These are phyloP conservation scores for Pulicaria dysenterica DNA, from an alignment of 129 eudicot genomes.

Conservation along the genomic window DNA sequence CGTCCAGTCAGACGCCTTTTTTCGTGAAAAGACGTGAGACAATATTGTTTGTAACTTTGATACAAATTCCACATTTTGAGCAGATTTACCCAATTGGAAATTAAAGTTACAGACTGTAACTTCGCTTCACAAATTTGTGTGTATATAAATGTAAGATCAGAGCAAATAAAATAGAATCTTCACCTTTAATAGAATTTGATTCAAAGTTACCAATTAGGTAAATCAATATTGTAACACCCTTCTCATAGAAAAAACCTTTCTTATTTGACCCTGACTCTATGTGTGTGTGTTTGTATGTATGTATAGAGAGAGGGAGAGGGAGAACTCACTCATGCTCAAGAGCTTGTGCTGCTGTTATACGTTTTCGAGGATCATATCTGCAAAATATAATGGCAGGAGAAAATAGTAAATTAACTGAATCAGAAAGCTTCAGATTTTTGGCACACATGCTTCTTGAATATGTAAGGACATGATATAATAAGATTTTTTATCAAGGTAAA, in stretches of 20 bases:
- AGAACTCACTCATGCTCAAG: constrained; percentile 90
- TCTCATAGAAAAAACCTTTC: neutral
- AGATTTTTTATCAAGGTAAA: neutral
- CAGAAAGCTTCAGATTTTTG: neutral
- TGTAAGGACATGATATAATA: neutral
- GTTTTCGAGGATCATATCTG: constrained; percentile 94
- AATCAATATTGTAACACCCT: neutral
- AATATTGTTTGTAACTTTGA: neutral
- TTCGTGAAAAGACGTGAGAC: too few species aligned
- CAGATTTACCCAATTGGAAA: too few species aligned
- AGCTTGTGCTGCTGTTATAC: constrained; percentile 97
- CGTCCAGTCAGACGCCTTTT: too few species aligned
- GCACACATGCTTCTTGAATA: neutral
- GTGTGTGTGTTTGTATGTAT: neutral
- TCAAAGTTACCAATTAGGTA: neutral
- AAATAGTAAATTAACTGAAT: constrained; percentile 8
- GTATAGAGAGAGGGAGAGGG: neutral
- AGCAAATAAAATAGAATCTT: neutral
- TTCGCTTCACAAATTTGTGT: neutral
- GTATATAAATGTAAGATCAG: neutral
- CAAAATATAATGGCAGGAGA: constrained; percentile 25
- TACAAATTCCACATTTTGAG: neutral
- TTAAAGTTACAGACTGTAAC: neutral
- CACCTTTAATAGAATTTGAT: neutral
- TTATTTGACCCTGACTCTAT: neutral